These are phyloP conservation scores for Xanthoconium stramineum DNA, from an alignment of 768 basidiomycete genomes.

Conservation along the genomic window DNA sequence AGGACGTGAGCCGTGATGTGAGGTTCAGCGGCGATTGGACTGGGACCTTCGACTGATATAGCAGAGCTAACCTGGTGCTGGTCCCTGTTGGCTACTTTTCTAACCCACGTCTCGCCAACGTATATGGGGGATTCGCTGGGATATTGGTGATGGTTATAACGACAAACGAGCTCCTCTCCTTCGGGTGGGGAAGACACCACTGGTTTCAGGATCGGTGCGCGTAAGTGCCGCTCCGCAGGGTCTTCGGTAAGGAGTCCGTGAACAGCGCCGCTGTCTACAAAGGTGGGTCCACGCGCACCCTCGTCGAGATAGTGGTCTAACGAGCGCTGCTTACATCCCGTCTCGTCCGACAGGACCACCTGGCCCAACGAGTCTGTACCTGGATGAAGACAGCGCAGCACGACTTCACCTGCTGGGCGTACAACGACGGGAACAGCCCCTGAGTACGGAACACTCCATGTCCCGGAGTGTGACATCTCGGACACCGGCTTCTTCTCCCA, in stretches of 20 bases:
- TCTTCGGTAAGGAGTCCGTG: conserved; percentile 1
- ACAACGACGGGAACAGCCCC: conserved; percentile 2
- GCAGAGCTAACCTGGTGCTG: background rate
- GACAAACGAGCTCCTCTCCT: conserved; percentile 14
- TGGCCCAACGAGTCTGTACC: background rate
- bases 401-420: background rate
- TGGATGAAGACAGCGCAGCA: background rate
- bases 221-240: conserved; percentile 1
- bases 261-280: conserved; percentile 9
- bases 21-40: too few species aligned
- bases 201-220: conserved; percentile 7
- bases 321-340: background rate
- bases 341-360: background rate
- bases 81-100: conserved; percentile 6
- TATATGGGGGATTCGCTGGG: conserved; percentile 2
- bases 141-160: conserved; percentile 1
- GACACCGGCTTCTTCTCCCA: conserved; percentile 1
- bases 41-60: too few species aligned
- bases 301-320: conserved; percentile 19
- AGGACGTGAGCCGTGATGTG: too few species aligned
- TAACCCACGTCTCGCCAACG: conserved; percentile 21
- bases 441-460: background rate
- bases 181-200: conserved; percentile 1
- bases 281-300: conserved; percentile 15
- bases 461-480: background rate